A percentile compares a stretch with the other conserved stretches of the same genome.
phyloP scores from a whole-genome alignment of 73 alveolate genomes.

The Durusdinium trenchii region DNA sequence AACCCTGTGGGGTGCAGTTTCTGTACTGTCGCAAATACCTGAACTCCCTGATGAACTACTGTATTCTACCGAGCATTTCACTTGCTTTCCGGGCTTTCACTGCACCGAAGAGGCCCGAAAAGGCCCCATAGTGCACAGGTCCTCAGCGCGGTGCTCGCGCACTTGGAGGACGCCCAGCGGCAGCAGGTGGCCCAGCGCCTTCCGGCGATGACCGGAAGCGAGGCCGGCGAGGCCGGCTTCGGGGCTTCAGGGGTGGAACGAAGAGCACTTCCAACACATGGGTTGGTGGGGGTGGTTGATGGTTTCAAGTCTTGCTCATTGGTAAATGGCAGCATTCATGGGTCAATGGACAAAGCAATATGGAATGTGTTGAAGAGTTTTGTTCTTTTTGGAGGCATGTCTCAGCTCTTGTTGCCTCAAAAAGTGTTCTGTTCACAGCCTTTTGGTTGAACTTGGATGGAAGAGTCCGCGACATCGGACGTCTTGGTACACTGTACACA shows the following conservation, averaged over 20 bases:
- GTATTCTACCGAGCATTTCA: too few species aligned
- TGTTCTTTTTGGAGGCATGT: neutral
- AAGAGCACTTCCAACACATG: too few species aligned
- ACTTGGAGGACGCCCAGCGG: conserved; percentile 36
- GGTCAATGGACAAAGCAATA: neutral
- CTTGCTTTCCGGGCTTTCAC: neutral
- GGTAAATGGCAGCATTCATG: too few species aligned
- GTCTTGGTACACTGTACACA: too few species aligned
- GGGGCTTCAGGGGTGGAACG: conserved; percentile 10
- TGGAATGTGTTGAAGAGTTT: neutral
- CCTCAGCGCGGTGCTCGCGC: conserved; percentile 64
- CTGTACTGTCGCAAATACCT: too few species aligned
- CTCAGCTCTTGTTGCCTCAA: neutral
- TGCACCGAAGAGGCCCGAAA: neutral
- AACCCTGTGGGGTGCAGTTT: too few species aligned
- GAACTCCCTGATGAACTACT: too few species aligned
- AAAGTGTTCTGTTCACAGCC: too few species aligned
- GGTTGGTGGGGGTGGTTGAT: too few species aligned
- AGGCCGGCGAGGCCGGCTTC: neutral
- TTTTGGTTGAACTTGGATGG: too few species aligned
- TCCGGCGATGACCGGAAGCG: conserved; percentile 22
- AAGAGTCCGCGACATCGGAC: too few species aligned
- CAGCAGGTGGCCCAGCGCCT: conserved; percentile 27
- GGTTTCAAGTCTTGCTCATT: too few species aligned
- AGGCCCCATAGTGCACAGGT: neutral